phyloP scores from a whole-genome alignment of 805 yeast species.

The Naumovozyma castellii region DNA sequence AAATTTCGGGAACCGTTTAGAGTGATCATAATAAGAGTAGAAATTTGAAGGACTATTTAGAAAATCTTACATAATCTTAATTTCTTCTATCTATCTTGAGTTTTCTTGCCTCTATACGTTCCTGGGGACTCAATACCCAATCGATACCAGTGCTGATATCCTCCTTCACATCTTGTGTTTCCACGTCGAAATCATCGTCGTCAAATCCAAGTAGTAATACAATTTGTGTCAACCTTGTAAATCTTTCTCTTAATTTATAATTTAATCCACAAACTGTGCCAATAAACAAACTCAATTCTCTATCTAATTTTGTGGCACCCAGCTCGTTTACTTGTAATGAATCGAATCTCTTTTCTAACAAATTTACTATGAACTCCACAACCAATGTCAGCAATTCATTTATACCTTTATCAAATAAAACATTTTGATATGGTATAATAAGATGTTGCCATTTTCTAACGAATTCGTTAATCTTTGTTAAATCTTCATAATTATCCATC shows the following conservation, averaged over 20 bases:
- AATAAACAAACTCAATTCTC: constrained; percentile 67
- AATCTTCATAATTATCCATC: constrained; percentile 30
- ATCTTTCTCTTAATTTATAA: constrained; percentile 68
- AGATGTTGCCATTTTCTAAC: constrained; percentile 54
- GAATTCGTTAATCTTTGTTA: constrained; percentile 39
- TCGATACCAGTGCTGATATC: constrained; percentile 36
- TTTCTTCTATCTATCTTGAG: constrained; percentile 38
- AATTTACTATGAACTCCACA: constrained; percentile 44
- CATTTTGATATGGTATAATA: constrained; percentile 55
- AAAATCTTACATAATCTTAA: constrained; percentile 1
- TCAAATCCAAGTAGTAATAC: constrained; percentile 76
- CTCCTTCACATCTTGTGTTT: constrained; percentile 30
- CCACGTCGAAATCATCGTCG: constrained; percentile 41
- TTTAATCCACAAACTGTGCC: constrained; percentile 62
- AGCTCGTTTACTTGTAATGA: constrained; percentile 62
- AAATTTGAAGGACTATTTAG: background rate
- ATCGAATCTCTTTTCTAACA: constrained; percentile 63
- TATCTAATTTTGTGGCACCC: constrained; percentile 76
- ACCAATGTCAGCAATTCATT: constrained; percentile 38
- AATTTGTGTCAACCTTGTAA: constrained; percentile 74
- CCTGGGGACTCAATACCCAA: constrained; percentile 76
- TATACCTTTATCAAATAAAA: constrained; percentile 47
- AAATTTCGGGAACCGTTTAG: background rate
- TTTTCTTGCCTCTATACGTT: constrained; percentile 52
- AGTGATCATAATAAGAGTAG: background rate